Evolutionary conservation across 306 rosid genomes (phyloP).

Genomic region (Cucumis sativus): DNA sequence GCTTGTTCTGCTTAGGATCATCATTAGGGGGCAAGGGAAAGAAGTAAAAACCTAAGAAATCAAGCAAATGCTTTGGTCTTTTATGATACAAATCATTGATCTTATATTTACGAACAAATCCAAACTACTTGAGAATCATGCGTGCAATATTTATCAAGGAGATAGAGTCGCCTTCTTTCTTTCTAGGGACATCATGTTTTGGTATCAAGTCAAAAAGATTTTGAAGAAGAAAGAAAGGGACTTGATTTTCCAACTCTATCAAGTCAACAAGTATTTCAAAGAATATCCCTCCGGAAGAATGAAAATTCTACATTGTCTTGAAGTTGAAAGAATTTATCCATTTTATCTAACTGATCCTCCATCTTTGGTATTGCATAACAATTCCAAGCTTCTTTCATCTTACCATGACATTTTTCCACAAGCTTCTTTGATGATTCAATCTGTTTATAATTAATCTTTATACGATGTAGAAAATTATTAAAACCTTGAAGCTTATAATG

Average conservation of each 20-base stretch:
- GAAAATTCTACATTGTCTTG: not conserved
- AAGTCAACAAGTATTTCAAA: not conserved
- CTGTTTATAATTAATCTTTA: too few species aligned
- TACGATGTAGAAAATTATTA: too few species aligned
- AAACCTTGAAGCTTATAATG: too few species aligned
- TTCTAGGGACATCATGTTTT: not conserved
- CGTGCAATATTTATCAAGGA: too few species aligned
- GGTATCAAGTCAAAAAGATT: constrained; percentile 3
- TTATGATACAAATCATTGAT: too few species aligned
- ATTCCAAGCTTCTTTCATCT: constrained; percentile 21
- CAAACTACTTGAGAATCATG: too few species aligned
- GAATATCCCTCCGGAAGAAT: not conserved
- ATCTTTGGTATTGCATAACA: constrained; percentile 41
- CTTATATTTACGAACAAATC: too few species aligned
- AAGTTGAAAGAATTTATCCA: not conserved
- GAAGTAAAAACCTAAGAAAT: not conserved
- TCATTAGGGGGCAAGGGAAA: too few species aligned
- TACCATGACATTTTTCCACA: too few species aligned
- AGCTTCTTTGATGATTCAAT: not conserved
- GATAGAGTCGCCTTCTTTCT: not conserved
- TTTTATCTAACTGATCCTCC: too few species aligned
- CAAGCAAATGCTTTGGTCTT: not conserved
- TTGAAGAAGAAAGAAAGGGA: constrained; percentile 47
- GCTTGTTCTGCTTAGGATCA: too few species aligned
- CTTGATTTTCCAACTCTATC: constrained; percentile 43